Evolutionary conservation across 1,284 basidiomycete genomes (phyloP).

Genomic region (Ustilago trichophora): DNA sequence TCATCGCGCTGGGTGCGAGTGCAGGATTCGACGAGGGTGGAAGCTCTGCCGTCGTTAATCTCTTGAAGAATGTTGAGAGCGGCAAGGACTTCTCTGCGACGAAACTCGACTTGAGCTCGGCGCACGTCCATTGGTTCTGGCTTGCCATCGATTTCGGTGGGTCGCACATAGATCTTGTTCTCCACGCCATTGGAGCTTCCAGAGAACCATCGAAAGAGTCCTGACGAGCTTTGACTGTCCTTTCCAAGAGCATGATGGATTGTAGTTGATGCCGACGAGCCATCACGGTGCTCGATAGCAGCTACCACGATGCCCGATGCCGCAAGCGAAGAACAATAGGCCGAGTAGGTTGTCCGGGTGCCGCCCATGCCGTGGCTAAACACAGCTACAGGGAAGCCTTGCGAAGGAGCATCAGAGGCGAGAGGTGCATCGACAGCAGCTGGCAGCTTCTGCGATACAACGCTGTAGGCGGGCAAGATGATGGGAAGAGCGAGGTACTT

Average conservation of each 20-base stretch:
- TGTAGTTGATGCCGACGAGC: conserved; percentile 43
- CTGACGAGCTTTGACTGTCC: conserved; percentile 1
- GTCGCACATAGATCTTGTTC: conserved; percentile 46
- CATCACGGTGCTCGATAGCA: conserved; percentile 60
- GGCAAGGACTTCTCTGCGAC: conserved; percentile 49
- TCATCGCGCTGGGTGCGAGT: conserved; percentile 27
- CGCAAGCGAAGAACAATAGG: conserved; percentile 49
- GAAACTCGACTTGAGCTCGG: conserved; percentile 48
- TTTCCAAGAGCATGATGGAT: conserved; percentile 24
- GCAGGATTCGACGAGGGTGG: conserved; percentile 10
- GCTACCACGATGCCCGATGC: conserved; percentile 54
- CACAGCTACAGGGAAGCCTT: conserved; percentile 48
- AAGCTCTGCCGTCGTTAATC: conserved; percentile 37
- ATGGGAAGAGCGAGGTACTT: conserved; percentile 52
- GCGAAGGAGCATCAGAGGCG: background rate
- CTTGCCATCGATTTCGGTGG: conserved; percentile 39
- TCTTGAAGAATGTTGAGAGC: conserved; percentile 34
- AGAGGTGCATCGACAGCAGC: conserved; percentile 21
- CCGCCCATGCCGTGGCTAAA: conserved; percentile 61
- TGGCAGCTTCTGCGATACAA: conserved; percentile 41
- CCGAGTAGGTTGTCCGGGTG: conserved; percentile 51
- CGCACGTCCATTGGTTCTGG: conserved; percentile 31
- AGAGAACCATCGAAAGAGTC: conserved; percentile 23
- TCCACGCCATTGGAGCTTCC: conserved; percentile 21
- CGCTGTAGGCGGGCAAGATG: conserved; percentile 46